Percentiles rank a stretch among this genome's conserved stretches.
Evolutionary conservation across 1,284 basidiomycete genomes (phyloP).

Genomic region (Vanrija sp.): DNA sequence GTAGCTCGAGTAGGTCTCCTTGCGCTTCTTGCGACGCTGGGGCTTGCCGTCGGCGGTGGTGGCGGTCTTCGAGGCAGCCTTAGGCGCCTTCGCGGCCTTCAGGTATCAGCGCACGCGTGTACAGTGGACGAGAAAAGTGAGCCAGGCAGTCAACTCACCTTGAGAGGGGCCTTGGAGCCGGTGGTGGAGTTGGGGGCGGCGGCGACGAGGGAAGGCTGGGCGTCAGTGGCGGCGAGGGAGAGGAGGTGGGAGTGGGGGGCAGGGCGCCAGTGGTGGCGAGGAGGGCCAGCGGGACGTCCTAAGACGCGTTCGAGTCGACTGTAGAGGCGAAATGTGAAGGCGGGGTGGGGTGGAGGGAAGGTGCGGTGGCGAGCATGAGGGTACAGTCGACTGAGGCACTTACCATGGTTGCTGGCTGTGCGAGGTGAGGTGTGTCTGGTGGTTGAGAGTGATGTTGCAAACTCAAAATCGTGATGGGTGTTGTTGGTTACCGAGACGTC

Average conservation of each 20-base stretch:
- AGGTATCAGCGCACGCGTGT: too few species aligned
- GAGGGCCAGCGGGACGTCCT: too few species aligned
- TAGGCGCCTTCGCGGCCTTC: slow-evolving; percentile 18
- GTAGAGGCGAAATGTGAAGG: not conserved
- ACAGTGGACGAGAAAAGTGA: too few species aligned
- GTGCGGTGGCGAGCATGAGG: too few species aligned
- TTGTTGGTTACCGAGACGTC: too few species aligned
- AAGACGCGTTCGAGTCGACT: too few species aligned
- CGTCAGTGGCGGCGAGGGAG: slow-evolving; percentile 57
- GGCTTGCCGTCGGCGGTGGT: slow-evolving; percentile 16
- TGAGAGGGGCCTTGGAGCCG: slow-evolving; percentile 63
- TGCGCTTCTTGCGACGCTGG: slow-evolving; percentile 84
- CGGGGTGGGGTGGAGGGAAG: not conserved
- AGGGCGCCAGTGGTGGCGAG: not conserved
- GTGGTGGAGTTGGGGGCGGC: slow-evolving; percentile 49
- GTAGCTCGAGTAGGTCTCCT: slow-evolving; percentile 87
- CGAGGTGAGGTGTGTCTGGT: slow-evolving; percentile 3
- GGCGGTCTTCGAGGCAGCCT: too few species aligned
- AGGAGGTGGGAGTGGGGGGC: slow-evolving; percentile 46
- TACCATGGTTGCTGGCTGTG: slow-evolving; percentile 40
- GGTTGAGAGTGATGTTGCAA: slow-evolving; percentile 15
- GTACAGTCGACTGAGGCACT: slow-evolving; percentile 5
- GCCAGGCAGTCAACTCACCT: not conserved
- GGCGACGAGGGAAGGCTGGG: slow-evolving; percentile 49
- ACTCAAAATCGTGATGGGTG: not conserved